phyloP scores from a whole-genome alignment of 2,329 filamentous ascomycete genomes.

The Botrytis pseudocinerea region DNA sequence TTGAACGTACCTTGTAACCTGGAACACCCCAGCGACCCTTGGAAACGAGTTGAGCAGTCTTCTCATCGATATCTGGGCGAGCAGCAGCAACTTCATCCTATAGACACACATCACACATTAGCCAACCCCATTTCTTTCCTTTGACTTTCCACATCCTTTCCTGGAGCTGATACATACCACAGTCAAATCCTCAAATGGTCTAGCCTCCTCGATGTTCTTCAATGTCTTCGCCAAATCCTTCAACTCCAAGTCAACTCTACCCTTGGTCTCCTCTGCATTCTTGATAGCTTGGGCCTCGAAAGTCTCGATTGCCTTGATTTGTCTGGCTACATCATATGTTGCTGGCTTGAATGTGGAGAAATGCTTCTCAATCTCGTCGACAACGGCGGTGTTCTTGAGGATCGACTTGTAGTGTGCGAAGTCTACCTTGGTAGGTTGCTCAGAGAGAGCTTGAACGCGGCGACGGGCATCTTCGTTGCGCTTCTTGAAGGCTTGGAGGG shows the following conservation, averaged over 20 bases:
- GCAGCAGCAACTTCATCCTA: constrained; percentile 94
- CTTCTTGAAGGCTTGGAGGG: constrained; percentile 97
- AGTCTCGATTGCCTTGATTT: constrained; percentile 97
- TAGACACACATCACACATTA: constrained; percentile 25
- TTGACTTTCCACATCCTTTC: background rate
- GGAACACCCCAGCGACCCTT: constrained; percentile 98
- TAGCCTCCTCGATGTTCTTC: constrained; percentile 93
- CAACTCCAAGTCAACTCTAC: constrained; percentile 92
- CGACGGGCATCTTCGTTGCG: constrained; percentile 98
- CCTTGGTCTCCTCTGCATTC: constrained; percentile 96
- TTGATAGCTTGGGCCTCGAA: constrained; percentile 97
- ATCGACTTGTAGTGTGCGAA: constrained; percentile 88
- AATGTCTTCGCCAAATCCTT: constrained; percentile 91
- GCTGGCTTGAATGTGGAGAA: constrained; percentile 88
- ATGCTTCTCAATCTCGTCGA: constrained; percentile 97
- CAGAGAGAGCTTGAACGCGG: constrained; percentile 80
- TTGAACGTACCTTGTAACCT: constrained; percentile 86
- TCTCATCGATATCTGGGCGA: constrained; percentile 96
- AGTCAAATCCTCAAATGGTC: constrained; percentile 95
- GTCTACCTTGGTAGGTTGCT: constrained; percentile 85
- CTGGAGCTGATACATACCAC: constrained; percentile 69
- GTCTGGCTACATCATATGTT: constrained; percentile 88
- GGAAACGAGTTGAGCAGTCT: constrained; percentile 89
- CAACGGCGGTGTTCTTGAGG: constrained; percentile 93
- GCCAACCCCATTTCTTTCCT: constrained; percentile 8